A percentile compares a stretch with the other conserved stretches of the same genome.
These are phyloP conservation scores for Coemansia sp. DNA, from an alignment of 192 early-diverging fungal genomes.

Conservation along the genomic window DNA sequence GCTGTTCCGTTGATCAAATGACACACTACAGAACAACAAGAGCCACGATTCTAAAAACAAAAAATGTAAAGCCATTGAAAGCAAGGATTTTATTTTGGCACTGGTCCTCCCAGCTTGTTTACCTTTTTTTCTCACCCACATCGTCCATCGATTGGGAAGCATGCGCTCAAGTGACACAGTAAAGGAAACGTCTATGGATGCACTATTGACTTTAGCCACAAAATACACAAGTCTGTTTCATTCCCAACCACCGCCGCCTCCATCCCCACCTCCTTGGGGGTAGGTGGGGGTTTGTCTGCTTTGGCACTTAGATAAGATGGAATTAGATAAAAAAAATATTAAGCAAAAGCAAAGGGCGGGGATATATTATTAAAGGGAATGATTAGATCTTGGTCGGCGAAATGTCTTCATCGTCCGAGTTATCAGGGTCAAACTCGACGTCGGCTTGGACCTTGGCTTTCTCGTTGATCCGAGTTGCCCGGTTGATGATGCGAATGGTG, in stretches of 20 bases:
- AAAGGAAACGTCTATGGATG: no score
- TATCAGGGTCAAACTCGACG: constrained; percentile 47
- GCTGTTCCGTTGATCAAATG: no score
- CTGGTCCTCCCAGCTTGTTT: not conserved
- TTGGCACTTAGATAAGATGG: no score
- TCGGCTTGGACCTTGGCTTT: constrained; percentile 44
- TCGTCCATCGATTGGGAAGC: not conserved
- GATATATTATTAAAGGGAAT: not conserved
- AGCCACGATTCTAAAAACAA: no score
- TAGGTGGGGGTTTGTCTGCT: no score
- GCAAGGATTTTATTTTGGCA: not conserved
- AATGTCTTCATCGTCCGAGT: not conserved
- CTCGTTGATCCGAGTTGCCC: constrained; percentile 28
- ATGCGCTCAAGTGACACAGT: not conserved
- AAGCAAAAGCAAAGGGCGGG: no score
- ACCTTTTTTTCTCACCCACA: not conserved
- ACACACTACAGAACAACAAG: no score
- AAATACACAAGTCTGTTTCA: not conserved
- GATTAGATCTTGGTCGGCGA: not conserved
- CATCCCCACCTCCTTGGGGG: not conserved
- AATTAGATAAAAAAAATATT: no score
- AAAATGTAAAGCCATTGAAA: no score
- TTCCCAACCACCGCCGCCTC: not conserved
- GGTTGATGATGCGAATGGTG: constrained; percentile 30
- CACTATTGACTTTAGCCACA: not conserved